Conservation (phyloP, 345 rosid species). For the Passiflora organensis region DNA sequence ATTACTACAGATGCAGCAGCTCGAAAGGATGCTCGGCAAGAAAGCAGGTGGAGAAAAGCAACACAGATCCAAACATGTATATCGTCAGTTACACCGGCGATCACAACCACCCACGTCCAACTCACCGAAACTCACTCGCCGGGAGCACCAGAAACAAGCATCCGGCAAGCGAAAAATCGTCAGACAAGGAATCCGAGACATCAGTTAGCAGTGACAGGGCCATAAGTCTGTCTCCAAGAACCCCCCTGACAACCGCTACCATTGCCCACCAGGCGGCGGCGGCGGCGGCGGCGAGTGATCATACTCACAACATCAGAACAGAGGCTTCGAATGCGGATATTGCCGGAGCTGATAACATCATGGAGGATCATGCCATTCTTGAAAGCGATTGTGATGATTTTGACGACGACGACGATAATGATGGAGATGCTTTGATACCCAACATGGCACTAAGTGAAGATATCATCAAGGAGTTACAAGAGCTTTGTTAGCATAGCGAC, state of each 20-base stretch:
- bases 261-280: slow-evolving; percentile 22
- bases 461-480: slow-evolving; percentile 31
- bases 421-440: slow-evolving; percentile 52
- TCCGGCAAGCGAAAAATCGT: slow-evolving; percentile 23
- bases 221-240: slow-evolving; percentile 48
- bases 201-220: slow-evolving; percentile 9
- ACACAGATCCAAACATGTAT: slow-evolving; percentile 52
- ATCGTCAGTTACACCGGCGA: slow-evolving; percentile 79
- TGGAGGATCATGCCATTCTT: slow-evolving; percentile 8
- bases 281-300: neutral
- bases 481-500: slow-evolving; percentile 9
- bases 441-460: slow-evolving; percentile 50
- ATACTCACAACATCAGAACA: slow-evolving; percentile 1
- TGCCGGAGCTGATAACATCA: too few relatives aligned
- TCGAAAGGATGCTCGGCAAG: slow-evolving; percentile 78
- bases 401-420: slow-evolving; percentile 25
- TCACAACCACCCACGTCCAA: slow-evolving; percentile 80
- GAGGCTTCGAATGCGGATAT: too few relatives aligned
- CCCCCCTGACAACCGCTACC: slow-evolving; percentile 34
- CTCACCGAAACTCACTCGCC: slow-evolving; percentile 88
- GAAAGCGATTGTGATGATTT: slow-evolving; percentile 16
- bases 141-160: slow-evolving; percentile 71
- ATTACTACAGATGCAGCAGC: slow-evolving; percentile 85
- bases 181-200: slow-evolving; percentile 6
- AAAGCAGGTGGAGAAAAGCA: slow-evolving; percentile 87